Percentiles rank a stretch among this genome's conserved stretches.
Evolutionary conservation across 2,329 filamentous ascomycete species (phyloP).

Genomic region (Botryotinia globosa): DNA sequence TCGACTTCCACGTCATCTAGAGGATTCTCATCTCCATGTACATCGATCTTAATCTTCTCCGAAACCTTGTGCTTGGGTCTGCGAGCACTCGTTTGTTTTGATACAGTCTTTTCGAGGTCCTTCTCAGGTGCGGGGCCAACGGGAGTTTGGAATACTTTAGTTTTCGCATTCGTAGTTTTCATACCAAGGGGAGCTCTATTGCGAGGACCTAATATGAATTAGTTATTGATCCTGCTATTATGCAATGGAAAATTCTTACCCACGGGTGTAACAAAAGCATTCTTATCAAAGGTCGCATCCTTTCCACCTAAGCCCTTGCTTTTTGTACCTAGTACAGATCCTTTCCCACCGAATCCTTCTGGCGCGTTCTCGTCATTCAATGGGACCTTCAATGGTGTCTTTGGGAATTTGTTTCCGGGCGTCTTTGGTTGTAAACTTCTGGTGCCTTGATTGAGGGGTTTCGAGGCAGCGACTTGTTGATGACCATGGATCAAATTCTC

Average conservation of each 20-base stretch:
- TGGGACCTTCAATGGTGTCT: slow-evolving; percentile 76
- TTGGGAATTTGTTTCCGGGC: slow-evolving; percentile 70
- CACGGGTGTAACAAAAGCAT: slow-evolving; percentile 74
- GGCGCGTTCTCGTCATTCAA: slow-evolving; percentile 85
- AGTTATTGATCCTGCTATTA: slow-evolving; percentile 12
- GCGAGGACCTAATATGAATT: slow-evolving; percentile 44
- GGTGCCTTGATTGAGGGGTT: slow-evolving; percentile 65
- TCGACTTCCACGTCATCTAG: slow-evolving; percentile 69
- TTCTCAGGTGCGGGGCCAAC: slow-evolving; percentile 59
- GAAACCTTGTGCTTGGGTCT: slow-evolving; percentile 53
- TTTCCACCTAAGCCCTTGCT: slow-evolving; percentile 57
- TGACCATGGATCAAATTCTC: slow-evolving; percentile 80
- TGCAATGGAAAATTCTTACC: slow-evolving; percentile 53
- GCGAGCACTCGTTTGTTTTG: slow-evolving; percentile 53
- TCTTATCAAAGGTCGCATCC: slow-evolving; percentile 48
- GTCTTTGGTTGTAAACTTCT: slow-evolving; percentile 70
- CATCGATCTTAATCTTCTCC: slow-evolving; percentile 59
- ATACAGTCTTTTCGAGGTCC: slow-evolving; percentile 61
- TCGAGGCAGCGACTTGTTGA: slow-evolving; percentile 67
- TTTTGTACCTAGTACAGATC: slow-evolving; percentile 42
- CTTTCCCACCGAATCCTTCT: slow-evolving; percentile 55
- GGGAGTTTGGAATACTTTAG: slow-evolving; percentile 62
- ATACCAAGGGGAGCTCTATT: slow-evolving; percentile 80
- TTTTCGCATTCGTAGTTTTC: slow-evolving; percentile 96
- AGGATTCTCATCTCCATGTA: slow-evolving; percentile 52